Percentiles rank a stretch among this genome's conserved stretches.
These are phyloP conservation scores for Sanghuangporus baumii DNA, from an alignment of 1,284 basidiomycete genomes.

Conservation along the genomic window DNA sequence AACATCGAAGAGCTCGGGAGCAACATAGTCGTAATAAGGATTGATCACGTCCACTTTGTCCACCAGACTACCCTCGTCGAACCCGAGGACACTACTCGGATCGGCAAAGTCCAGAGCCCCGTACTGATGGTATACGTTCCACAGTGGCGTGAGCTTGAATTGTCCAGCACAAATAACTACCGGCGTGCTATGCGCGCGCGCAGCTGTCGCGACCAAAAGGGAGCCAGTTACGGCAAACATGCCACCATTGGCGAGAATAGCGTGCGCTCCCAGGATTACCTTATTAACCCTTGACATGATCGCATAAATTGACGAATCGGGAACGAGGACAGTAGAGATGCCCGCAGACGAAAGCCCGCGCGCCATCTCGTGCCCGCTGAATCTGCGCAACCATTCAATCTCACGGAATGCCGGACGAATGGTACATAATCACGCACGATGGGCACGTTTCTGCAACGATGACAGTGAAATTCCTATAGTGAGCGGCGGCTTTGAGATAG, in stretches of 20 bases:
- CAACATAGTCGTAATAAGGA: slow-evolving; percentile 93
- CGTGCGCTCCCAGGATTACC: slow-evolving; percentile 89
- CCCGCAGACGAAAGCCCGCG: slow-evolving; percentile 69
- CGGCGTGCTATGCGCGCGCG: slow-evolving; percentile 88
- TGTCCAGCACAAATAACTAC: slow-evolving; percentile 94
- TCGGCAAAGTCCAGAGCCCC: slow-evolving; percentile 85
- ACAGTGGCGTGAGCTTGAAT: slow-evolving; percentile 92
- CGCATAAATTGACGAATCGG: slow-evolving; percentile 92
- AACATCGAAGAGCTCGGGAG: slow-evolving; percentile 86
- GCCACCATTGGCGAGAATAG: slow-evolving; percentile 93
- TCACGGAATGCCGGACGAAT: slow-evolving; percentile 1
- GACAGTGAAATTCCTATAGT: slow-evolving; percentile 91
- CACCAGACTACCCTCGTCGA: slow-evolving; percentile 68
- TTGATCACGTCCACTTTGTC: slow-evolving; percentile 88
- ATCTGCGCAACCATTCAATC: slow-evolving; percentile 39
- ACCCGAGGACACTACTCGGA: slow-evolving; percentile 79
- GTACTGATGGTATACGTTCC: slow-evolving; percentile 89
- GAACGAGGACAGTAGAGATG: slow-evolving; percentile 92
- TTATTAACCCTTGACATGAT: slow-evolving; percentile 98
- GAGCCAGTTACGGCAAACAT: slow-evolving; percentile 88
- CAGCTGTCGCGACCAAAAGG: slow-evolving; percentile 81
- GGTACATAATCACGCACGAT: slow-evolving; percentile 46
- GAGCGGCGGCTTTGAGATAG: slow-evolving; percentile 87
- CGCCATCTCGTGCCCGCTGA: slow-evolving; percentile 84
- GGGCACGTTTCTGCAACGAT: slow-evolving; percentile 95